Percentiles rank a stretch among this genome's conserved stretches.
phyloP scores from a whole-genome alignment of 2,329 filamentous ascomycete species.

The Esteya vermicola region DNA sequence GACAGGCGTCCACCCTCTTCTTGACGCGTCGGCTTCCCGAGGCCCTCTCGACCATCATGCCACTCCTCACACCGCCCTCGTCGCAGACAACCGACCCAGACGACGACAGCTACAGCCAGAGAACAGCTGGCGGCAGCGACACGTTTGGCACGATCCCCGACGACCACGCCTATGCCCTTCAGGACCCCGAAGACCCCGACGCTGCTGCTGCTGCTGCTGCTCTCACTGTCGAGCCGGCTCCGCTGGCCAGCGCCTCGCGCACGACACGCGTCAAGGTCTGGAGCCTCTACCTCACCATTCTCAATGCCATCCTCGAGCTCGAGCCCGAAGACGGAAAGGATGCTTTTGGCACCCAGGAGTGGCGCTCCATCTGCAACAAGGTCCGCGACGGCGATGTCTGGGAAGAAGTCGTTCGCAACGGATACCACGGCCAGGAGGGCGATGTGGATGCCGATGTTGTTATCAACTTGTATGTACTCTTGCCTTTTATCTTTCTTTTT shows the following conservation, averaged over 20 bases:
- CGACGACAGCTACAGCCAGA: no score
- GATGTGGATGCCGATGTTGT: conserved; percentile 93
- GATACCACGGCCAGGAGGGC: conserved; percentile 77
- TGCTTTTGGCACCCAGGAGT: conserved; percentile 72
- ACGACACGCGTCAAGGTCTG: conserved; percentile 87
- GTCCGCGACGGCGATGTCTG: conserved; percentile 85
- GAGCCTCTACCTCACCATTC: conserved; percentile 88
- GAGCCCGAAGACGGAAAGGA: conserved; percentile 82
- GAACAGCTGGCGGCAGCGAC: no score
- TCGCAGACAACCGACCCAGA: conserved; percentile 25
- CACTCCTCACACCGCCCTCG: conserved; percentile 61
- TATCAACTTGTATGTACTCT: conserved; percentile 64
- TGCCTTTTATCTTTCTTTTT: neutral
- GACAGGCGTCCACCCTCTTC: conserved; percentile 86
- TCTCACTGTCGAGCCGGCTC: conserved; percentile 41
- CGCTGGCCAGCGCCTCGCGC: conserved; percentile 65
- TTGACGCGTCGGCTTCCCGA: conserved; percentile 87
- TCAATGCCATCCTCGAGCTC: conserved; percentile 83
- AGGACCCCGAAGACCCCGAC: neutral
- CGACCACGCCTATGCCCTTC: conserved; percentile 7
- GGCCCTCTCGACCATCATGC: conserved; percentile 70
- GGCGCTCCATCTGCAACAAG: conserved; percentile 67
- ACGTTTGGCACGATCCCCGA: no score
- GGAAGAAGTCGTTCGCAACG: conserved; percentile 79
- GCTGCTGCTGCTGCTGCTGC: conserved; percentile 19